Evolutionary conservation across 2,329 filamentous ascomycete genomes (phyloP), one percentile per base, ranked within the genome.

Genomic region (Fusarium sp.): DNA sequence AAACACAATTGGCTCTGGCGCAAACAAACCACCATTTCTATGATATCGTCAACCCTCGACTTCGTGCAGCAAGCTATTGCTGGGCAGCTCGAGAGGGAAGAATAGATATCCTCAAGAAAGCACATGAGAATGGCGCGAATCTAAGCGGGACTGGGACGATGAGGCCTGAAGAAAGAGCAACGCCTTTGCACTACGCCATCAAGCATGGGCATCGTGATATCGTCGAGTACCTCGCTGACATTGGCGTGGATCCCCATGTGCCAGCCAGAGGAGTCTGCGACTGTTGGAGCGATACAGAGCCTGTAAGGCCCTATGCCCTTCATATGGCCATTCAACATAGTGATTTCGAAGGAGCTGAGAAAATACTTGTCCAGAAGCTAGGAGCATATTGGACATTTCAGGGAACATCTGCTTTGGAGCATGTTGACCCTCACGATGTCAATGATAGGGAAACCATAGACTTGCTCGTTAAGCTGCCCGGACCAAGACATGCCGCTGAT

Each of bases 181-280:
- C 57, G 7, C 65, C 60, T 38, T 56, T 76, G 6, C 57, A 70
- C 20, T 66, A 67, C 28, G 47, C 65, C 11, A 70, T 72, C 7
- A 31, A 63, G 26, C 42, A 76, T 20, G 57, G 54, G 2, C 56
- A 76, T 66, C 47, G 57, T 6, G 62, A 59, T 17, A 51, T 70
- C n/a, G 6, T 68, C 15, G 68, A 72, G 22, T 76, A 59, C 17
- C 41, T 76, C 33, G 52, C 72, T 17, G 45, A 67, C 8, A 51
- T 58, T 15, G 39, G 47, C 11, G 73, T 61, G 7, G 31, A 64
- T 20, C 52, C 61, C n/a, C 49, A 72, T 26, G 36, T 68, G 17
- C 33, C 44, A 10, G 48, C 71, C 22, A 36, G 22, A 31, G 52
- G 48, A 8, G 51, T 75, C 35, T 67, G 63, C 31, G 24, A 55